Conservation (phyloP, 108 stramenopile genomes). For the Thalassiosira profunda region DNA sequence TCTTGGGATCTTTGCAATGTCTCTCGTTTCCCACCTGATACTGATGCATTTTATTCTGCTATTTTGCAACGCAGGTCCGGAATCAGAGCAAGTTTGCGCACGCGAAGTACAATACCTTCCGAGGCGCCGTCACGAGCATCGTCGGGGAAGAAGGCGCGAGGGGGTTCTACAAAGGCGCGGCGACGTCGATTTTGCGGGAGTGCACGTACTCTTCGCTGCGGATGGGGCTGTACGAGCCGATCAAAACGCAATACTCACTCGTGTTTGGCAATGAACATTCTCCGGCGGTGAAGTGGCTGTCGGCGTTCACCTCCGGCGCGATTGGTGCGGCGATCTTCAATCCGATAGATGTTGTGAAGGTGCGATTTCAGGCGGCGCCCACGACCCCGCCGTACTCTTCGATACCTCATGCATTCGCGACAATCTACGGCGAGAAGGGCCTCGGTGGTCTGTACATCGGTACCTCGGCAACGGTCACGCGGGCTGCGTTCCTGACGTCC, state of each 20-base stretch:
- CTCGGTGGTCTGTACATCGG: constrained; percentile 17
- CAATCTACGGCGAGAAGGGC: constrained; percentile 22
- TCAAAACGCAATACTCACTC: constrained; percentile 10
- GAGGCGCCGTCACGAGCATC: neutral
- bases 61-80: too few species aligned
- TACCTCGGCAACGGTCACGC: constrained; percentile 18
- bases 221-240: constrained; percentile 39
- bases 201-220: constrained; percentile 24
- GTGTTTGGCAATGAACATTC: constrained; percentile 14
- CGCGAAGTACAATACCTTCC: constrained; percentile 20
- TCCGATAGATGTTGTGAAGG: constrained; percentile 28
- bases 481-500: constrained; percentile 26
- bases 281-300: constrained; percentile 31
- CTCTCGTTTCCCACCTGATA: too few species aligned
- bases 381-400: constrained; percentile 15
- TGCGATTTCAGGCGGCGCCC: constrained; percentile 17
- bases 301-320: constrained; percentile 25
- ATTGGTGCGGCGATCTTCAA: constrained; percentile 33
- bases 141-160: constrained; percentile 16
- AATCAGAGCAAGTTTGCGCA: constrained; percentile 12
- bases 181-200: constrained; percentile 22
- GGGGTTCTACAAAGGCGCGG: constrained; percentile 25
- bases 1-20: too few species aligned
- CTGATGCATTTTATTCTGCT: too few species aligned
- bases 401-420: constrained; percentile 7